Evolutionary conservation across 129 eudicot genomes (phyloP), one percentile per base, ranked within the genome.

Genomic region (Saposhnikovia divaricata): DNA sequence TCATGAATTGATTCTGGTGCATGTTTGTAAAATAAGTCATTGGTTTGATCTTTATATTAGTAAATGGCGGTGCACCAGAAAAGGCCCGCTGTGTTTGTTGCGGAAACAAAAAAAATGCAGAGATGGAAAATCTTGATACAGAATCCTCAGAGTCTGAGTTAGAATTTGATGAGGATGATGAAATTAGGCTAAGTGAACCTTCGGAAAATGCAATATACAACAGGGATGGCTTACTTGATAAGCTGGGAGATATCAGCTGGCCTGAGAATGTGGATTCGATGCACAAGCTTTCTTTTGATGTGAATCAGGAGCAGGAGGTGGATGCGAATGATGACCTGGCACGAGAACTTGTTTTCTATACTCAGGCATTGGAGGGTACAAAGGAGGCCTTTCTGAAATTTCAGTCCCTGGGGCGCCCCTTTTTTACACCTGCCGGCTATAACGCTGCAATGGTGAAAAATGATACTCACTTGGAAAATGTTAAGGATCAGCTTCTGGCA

Each of bases 391-490:
- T 89, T 15, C 51, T 70, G 48, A 90, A 93, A 59, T 89, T 93
- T 40, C 90, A 93, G 45, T 74, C 93, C 18, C 82, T 71, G 87
- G 93, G 91, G 14, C 87, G 82, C 25, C 98, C 97, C 5, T 91
- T 91, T 84, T 89, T 91, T 28, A 89, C 96, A 80, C 98, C 98
- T 13, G 25, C 86, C 9, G 98, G 88, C 80, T 93, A 89, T 78
- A 88, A 89, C 75, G 96, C 90, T 21, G 93, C 88, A 81, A 93
- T 93, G 98, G 96, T 91, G 86, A 93, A 93, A 82, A 79, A 91
- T 21, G 98, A 93, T 76, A 6, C 83, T 15, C 98, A 91, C 91
- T 91, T 91, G 93, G 97, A 85, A 87, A 91, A 89, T 79, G 92
- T 93, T 23, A 91, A 91, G 90, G 87, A 93, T 46, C 85, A 87